A percentile compares a stretch with the other conserved stretches of the same genome.
Conservation (phyloP, 345 rosid genomes). For the Hibiscus trionum region DNA sequence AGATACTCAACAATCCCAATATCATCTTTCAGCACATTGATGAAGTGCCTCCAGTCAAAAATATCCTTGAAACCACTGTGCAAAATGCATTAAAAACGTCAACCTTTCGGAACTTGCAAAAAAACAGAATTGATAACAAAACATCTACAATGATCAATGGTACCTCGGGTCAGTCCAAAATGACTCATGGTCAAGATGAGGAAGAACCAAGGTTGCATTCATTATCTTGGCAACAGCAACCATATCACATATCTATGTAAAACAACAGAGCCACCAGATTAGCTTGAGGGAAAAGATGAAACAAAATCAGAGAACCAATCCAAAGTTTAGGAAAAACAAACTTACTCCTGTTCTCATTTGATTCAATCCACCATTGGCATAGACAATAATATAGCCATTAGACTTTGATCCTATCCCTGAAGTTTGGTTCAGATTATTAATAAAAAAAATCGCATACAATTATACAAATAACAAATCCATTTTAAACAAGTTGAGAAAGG, state of each 20-base stretch:
- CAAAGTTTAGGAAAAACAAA: neutral
- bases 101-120: neutral
- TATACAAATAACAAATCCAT: too few relatives aligned
- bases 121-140: neutral
- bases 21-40: neutral
- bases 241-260: slow-evolving; percentile 89
- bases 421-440: neutral
- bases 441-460: neutral
- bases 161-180: slow-evolving; percentile 99
- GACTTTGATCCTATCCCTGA: slow-evolving; percentile 35
- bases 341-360: slow-evolving; percentile 99
- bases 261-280: slow-evolving; percentile 8
- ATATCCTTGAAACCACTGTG: neutral
- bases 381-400: slow-evolving; percentile 82
- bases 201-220: slow-evolving; percentile 98
- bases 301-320: neutral
- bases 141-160: neutral
- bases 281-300: neutral
- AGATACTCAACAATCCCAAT: neutral
- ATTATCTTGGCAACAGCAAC: slow-evolving; percentile 90
- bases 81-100: neutral
- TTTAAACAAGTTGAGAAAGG: neutral
- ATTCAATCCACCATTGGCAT: slow-evolving; percentile 95
- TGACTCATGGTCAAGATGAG: slow-evolving; percentile 88
- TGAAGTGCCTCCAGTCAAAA: neutral